Base-by-base conservation (phyloP, 108 stramenopile genomes). In the Pseudonitzschia delicatissima region DNA sequence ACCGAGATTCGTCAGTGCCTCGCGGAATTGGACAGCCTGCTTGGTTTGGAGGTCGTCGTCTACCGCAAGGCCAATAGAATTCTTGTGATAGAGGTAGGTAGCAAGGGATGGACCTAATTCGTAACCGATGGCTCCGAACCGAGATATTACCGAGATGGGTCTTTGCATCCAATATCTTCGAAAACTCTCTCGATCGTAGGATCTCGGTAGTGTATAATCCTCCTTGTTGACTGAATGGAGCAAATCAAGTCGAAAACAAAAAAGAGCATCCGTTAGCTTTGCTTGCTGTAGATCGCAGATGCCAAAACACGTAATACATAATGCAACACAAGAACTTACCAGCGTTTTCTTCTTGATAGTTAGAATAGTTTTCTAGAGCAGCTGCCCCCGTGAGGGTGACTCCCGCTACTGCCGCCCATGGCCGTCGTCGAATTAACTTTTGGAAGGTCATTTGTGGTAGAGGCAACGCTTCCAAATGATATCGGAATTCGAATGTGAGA, bases 1-100 rank as follows among this genome's bases (percentile, higher is more conserved):
- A 17, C 98, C 98, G 7, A 98, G 72, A 42, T 84, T 75, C 13
- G 91, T 89, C 49, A 96, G 69, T 9, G 90, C 82, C 13, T 79
- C 44, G 37, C 88, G 60, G 31, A 88, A 67, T 52, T 77, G 66
- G 11, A 18, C 9, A 0, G 89, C 82, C 28, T 79, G 72, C 57
- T 31, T n/a, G 69, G 53, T 63, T 83, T 64, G 37, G 37, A 40
- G 34, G 13, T 68, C 52, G 18, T 68, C 47, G 62, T 61, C 6
- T 39, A 8, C 37, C 8, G 8, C 37, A 8, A 8, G 8, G 37
- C 37, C 37, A 17, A 44, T 76, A 58, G 63, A 82, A 81, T 39
- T 2, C 13, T 40, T 40, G 60, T 77, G 73, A 29, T 44, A 39
- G 3, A 82, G 15, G 69, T 78, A 78, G 13, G 62, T 37, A 6